Evolutionary conservation across 495 filamentous ascomycete species (phyloP), one percentile per base, ranked within the genome.

Genomic region (Bacidia rubella): DNA sequence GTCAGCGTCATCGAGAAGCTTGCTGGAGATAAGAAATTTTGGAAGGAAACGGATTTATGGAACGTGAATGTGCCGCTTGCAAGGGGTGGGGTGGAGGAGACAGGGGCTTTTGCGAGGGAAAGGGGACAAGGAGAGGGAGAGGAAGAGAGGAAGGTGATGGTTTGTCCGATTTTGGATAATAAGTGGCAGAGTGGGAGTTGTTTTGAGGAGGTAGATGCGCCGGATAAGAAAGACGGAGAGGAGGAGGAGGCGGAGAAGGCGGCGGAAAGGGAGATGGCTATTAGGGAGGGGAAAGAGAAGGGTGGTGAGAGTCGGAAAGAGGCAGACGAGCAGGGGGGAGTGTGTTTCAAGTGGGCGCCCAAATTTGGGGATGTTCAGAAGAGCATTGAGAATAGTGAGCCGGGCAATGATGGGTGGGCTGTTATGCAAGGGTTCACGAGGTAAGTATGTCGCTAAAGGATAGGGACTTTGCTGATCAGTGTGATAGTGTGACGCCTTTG

Each of bases 401-500:
- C 87, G 15, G 92, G 92, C 21, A 93, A 90, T 66, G 92, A 98
- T 72, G 92, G 92, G 32, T 96, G 90, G 92, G 82, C 80, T 12
- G 84, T 98, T 11, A 85, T 85, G 65, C 81, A 90, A 64, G 85
- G 87, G 40, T 83, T 83, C 68, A 88, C 89, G 3, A 95, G 89
- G 88, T 93, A 66, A 60, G 74, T 74, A 48, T 39, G 9, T 19
- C 40, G 29, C 43, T 9, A 12, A 42, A 21, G 11, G n/a, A 41
- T 42, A 9, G 22, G 24, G 52, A 47, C 39, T 21, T 22, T 22
- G 54, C 9, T n/a, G 23, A n/a, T n/a, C 32, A 39, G 10, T 5
- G 39, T 25, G 3, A 27, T 58, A 95, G 88, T 70, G 77, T 98
- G 45, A 95, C 92, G 19, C 87, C 90, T 22, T 70, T 98, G 50